Evolutionary conservation across 2,329 filamentous ascomycete genomes (phyloP).

Genomic region (Conoideocrella luteorostrata): DNA sequence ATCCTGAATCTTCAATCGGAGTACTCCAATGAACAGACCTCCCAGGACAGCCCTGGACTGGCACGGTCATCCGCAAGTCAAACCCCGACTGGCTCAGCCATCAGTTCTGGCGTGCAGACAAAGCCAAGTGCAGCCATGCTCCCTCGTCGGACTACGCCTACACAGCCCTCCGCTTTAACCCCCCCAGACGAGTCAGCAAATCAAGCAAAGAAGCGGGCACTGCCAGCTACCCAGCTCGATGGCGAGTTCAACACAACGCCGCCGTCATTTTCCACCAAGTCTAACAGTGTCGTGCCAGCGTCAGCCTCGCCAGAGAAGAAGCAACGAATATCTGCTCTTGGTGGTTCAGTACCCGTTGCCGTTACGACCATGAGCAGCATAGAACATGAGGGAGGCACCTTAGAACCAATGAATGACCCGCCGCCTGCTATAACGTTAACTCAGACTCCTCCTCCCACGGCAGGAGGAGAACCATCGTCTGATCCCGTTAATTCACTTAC

Average conservation of each 20-base stretch:
- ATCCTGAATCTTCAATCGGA: constrained; percentile 39
- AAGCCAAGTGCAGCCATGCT: constrained; percentile 27
- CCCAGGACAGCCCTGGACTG: constrained; percentile 19
- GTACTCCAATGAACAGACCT: constrained; percentile 16
- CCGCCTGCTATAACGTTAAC: not conserved
- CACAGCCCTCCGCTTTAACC: constrained; percentile 42
- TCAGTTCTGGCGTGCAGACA: constrained; percentile 16
- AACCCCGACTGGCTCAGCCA: constrained; percentile 20
- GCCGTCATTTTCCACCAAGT: constrained; percentile 19
- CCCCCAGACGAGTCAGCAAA: constrained; percentile 47
- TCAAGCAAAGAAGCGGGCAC: constrained; percentile 37
- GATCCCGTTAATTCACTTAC: constrained; percentile 28
- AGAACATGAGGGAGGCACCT: not conserved
- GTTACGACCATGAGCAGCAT: not conserved
- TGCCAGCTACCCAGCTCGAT: constrained; percentile 15
- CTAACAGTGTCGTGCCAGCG: constrained; percentile 25
- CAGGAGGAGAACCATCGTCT: not conserved
- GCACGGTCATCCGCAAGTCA: constrained; percentile 22
- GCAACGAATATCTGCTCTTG: constrained; percentile 23
- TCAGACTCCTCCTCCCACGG: not conserved
- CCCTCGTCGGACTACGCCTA: constrained; percentile 32
- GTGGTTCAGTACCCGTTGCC: constrained; percentile 8
- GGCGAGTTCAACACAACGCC: constrained; percentile 16
- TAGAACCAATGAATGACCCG: constrained; percentile 2
- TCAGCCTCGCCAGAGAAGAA: constrained; percentile 25